Evolutionary conservation across 352 stramenopile species (phyloP).

Genomic region (Pythium aquatile): DNA sequence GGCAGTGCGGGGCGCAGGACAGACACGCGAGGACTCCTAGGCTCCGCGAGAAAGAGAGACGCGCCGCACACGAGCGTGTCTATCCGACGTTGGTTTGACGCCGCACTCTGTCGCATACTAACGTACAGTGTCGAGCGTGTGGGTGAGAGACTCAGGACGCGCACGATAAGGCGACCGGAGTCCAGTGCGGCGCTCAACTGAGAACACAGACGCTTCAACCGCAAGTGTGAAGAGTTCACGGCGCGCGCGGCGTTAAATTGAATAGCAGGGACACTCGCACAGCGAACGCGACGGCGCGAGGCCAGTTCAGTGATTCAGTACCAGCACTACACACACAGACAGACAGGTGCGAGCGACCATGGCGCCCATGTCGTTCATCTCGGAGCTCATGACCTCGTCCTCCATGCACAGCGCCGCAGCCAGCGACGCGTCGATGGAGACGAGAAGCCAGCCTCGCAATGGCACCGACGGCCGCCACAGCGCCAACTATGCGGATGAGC

Average conservation of each 20-base stretch:
- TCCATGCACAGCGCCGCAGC: conserved; percentile 5
- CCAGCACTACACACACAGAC: background rate
- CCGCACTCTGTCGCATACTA: background rate
- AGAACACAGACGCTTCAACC: conserved; percentile 3
- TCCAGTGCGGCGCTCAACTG: background rate
- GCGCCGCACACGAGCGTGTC: background rate
- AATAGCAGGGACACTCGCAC: background rate
- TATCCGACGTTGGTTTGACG: background rate
- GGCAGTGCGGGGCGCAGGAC: conserved; percentile 4
- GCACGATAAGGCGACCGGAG: background rate
- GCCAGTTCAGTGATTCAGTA: background rate
- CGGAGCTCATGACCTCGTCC: conserved; percentile 49
- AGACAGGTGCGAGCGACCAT: conserved; percentile 25
- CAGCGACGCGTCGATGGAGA: conserved; percentile 4
- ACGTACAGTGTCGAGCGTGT: background rate
- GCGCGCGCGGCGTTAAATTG: background rate
- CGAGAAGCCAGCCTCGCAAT: conserved; percentile 25
- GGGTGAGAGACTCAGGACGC: background rate
- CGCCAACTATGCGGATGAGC: conserved; percentile 23
- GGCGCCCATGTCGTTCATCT: conserved; percentile 59
- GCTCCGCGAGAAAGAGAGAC: background rate
- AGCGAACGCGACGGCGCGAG: background rate
- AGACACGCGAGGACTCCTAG: background rate
- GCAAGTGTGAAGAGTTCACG: background rate
- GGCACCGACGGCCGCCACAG: conserved; percentile 53